These are phyloP conservation scores for Fusarium napiforme DNA, from an alignment of 2,329 filamentous ascomycete genomes.

Conservation along the genomic window DNA sequence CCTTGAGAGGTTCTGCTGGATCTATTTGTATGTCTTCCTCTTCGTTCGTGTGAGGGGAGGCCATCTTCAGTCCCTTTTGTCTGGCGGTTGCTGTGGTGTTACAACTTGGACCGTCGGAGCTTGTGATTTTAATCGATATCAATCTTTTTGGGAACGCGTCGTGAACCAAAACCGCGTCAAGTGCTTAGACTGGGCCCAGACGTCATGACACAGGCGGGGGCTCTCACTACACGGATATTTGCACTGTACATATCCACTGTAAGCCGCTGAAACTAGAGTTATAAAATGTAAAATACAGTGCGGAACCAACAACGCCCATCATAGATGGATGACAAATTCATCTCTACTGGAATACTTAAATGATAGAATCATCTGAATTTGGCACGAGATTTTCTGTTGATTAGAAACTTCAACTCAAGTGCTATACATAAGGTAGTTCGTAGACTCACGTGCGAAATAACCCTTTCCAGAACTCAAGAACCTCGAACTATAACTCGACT, in stretches of 20 bases:
- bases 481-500: not conserved
- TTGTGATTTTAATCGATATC: constrained; percentile 29
- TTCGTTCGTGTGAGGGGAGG: constrained; percentile 41
- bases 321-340: not conserved
- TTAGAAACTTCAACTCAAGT: not conserved
- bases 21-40: constrained; percentile 56
- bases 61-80: constrained; percentile 41
- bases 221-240: not conserved
- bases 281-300: constrained; percentile 1
- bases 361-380: not conserved
- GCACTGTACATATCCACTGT: constrained; percentile 10
- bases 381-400: not conserved
- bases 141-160: constrained; percentile 41
- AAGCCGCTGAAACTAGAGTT: not conserved
- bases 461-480: not conserved
- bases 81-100: constrained; percentile 27
- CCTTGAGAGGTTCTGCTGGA: constrained; percentile 71
- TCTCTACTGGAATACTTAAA: not conserved
- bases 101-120: constrained; percentile 15
- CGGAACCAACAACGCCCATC: not conserved
- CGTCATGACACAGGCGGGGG: constrained; percentile 31
- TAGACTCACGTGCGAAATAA: not conserved
- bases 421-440: not conserved
- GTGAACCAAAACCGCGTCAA: constrained; percentile 41
- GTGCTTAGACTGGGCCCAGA: constrained; percentile 22